Evolutionary conservation across 345 rosid species (phyloP), one percentile per base, ranked within the genome.

Genomic region (Populus pruinosa): DNA sequence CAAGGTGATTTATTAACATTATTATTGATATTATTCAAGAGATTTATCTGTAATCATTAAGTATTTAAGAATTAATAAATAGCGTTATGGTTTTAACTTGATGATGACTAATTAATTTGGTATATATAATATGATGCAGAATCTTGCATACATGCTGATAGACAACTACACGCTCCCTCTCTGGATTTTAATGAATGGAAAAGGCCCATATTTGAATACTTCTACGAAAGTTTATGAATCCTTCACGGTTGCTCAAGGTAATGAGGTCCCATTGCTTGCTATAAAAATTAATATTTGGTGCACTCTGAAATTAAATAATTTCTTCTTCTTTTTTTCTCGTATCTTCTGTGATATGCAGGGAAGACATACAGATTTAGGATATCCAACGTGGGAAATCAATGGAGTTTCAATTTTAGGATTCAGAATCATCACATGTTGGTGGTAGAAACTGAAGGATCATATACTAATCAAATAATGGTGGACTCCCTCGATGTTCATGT

Each of bases 331-430:
- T 5, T 33, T 68, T 36, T 68, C 17, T 6, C 12, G 18, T 68
- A 18, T 68, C 2, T 7, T 6, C 55, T 69, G 23, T 43, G 38
- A 3, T 31, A 18, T 66, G 63, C 67, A 88, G 92, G 89, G 5
- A 88, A 85, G 59, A 86, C 87, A 14, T 89, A 87, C 61, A 77
- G 90, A 62, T 72, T 91, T 29, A 87, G 90, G 72, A 82, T 87
- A 85, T 88, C 89, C 44, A 89, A 89, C 56, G 93, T 91, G 77
- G 90, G 93, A 68, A 85, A 82, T 39, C 74, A 81, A 39, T 78
- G 83, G 82, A 86, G 91, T 81, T 83, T 85, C 56, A 89, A 89
- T 84, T 88, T 89, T 47, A 81, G 85, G 76, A 78, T 83, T 72
- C 85, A 86, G 67, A 72, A 66, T 50, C 88, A 86, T 64, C 65